A percentile compares a stretch with the other conserved stretches of the same genome.
Evolutionary conservation across 2,329 filamentous ascomycete species (phyloP).

Genomic region (Neofusicoccum kwambonambiense): DNA sequence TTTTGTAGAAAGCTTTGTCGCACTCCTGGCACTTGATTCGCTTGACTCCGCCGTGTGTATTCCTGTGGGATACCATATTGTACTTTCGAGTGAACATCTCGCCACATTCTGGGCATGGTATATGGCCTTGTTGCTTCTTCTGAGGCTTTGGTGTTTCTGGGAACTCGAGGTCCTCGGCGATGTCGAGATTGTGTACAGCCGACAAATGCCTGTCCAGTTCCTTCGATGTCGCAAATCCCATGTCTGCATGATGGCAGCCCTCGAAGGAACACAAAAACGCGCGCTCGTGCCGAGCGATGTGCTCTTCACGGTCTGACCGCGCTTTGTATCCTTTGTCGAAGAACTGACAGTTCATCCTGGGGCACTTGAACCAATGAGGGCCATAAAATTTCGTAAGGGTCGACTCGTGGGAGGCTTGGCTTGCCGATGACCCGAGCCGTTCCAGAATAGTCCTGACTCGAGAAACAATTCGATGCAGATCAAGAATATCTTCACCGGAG

Average conservation of each 20-base stretch:
- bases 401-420: background rate
- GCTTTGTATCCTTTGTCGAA: background rate
- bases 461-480: background rate
- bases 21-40: background rate
- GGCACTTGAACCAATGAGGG: background rate
- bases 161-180: background rate
- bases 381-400: background rate
- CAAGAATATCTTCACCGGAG: background rate
- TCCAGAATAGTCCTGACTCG: background rate
- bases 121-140: background rate
- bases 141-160: background rate
- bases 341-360: background rate
- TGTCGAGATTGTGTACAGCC: background rate
- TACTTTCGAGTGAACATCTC: background rate
- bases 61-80: background rate
- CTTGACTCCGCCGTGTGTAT: background rate
- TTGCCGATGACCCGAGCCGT: background rate
- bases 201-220: background rate
- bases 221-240: background rate
- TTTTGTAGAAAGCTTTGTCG: background rate
- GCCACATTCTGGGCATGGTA: background rate
- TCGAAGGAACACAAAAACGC: background rate
- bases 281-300: background rate
- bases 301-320: background rate
- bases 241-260: background rate